phyloP scores from a whole-genome alignment of 2,329 filamentous ascomycete species.

The Talaromyces verruculosus region DNA sequence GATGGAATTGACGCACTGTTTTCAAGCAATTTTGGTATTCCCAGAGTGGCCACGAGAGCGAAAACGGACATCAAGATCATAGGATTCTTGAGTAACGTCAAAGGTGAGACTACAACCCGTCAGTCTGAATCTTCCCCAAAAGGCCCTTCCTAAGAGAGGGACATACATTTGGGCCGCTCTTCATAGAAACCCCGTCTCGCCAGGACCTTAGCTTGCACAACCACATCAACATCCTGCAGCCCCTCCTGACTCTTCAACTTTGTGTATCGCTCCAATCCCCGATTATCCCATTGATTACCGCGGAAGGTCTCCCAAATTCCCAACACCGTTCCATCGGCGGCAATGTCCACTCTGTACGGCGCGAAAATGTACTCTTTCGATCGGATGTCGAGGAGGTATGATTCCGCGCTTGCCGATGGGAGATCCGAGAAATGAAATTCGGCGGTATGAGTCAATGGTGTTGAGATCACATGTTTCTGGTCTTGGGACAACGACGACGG shows the following conservation, averaged over 20 bases:
- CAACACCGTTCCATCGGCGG: slow-evolving; percentile 51
- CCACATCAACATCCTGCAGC: slow-evolving; percentile 30
- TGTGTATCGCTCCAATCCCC: slow-evolving; percentile 57
- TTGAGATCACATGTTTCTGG: slow-evolving; percentile 48
- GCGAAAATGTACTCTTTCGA: slow-evolving; percentile 72
- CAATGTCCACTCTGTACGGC: slow-evolving; percentile 72
- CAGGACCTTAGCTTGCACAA: slow-evolving; percentile 62
- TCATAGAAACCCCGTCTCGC: slow-evolving; percentile 73
- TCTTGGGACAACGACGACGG: slow-evolving; percentile 37
- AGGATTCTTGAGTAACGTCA: slow-evolving; percentile 84
- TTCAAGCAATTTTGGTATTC: slow-evolving; percentile 92
- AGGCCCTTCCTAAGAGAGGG: not conserved
- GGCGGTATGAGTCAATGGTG: slow-evolving; percentile 66
- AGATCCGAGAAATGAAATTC: slow-evolving; percentile 72
- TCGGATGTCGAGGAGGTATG: slow-evolving; percentile 81
- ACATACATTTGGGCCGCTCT: slow-evolving; percentile 72
- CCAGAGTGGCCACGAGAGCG: slow-evolving; percentile 78
- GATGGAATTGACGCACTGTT: slow-evolving; percentile 68
- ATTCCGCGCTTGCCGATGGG: slow-evolving; percentile 49
- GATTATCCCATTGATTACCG: slow-evolving; percentile 87
- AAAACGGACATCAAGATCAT: slow-evolving; percentile 93
- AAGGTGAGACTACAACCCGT: slow-evolving; percentile 63
- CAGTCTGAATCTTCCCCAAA: not conserved
- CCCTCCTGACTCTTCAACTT: slow-evolving; percentile 32
- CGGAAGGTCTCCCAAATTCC: slow-evolving; percentile 80